A percentile compares a stretch with the other conserved stretches of the same genome.
Conservation (phyloP, 78 protist genomes). For the slime mould (Dictyostelium discoideum) region DNA sequence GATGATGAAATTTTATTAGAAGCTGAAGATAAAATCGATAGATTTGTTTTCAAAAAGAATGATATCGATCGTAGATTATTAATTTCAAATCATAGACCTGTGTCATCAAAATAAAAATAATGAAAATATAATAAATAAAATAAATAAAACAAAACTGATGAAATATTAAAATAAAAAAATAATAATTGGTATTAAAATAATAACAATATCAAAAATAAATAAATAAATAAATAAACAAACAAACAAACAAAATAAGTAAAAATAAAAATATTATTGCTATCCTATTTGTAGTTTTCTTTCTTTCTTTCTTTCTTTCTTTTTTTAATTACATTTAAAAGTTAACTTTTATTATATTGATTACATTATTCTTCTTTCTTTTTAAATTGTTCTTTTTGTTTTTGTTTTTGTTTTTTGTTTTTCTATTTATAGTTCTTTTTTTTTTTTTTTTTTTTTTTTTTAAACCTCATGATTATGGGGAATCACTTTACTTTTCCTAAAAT, state of each 20-base stretch:
- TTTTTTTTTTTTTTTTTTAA: not conserved
- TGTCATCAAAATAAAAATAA: not conserved
- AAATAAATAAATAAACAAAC: not conserved
- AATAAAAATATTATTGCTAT: not conserved
- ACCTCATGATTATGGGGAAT: not conserved
- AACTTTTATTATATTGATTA: not conserved
- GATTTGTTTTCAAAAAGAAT: conserved; percentile 58
- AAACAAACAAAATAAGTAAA: not conserved
- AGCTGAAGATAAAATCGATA: conserved; percentile 74
- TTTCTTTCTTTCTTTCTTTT: not conserved
- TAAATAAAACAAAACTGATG: not conserved
- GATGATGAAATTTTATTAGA: conserved; percentile 64
- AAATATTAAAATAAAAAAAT: not conserved
- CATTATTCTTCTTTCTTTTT: not conserved
- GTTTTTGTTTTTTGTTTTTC: no score
- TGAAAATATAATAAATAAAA: not conserved
- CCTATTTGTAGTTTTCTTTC: not conserved
- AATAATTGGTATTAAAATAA: not conserved
- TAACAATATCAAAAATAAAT: not conserved
- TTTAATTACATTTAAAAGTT: not conserved
- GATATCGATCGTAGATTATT: conserved; percentile 56
- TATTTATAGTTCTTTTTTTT: not conserved
- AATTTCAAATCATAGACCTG: conserved; percentile 66
- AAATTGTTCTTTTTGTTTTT: not conserved
- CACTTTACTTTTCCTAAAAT: not conserved